Evolutionary conservation across 805 yeast species (phyloP), one percentile per base, ranked within the genome.

Genomic region (Priceomyces melissophilus): DNA sequence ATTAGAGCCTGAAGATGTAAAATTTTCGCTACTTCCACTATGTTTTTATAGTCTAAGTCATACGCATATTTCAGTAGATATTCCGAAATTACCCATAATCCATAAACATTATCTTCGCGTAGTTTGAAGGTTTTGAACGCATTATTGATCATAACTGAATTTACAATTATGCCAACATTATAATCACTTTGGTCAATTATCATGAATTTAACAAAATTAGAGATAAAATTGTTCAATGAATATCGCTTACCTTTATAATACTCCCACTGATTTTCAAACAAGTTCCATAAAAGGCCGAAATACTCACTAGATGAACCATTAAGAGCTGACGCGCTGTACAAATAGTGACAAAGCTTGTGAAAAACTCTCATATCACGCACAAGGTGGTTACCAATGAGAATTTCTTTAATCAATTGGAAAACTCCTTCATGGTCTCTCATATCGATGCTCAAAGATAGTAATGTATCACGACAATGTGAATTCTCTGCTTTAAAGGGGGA

Each of bases 331-430:
- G 65, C 66, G 30, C 53, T 54, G 38, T 53, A 50, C 14, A 64
- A 61, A 42, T 63, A 65, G 25, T 52, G 48, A 33, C 59, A 53
- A 12, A 62, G 37, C 32, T 64, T 65, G 39, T 58, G 60, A 20
- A 61, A 54, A 3, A 57, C 52, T 14, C 48, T 50, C 50, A 61
- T 41, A 40, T 65, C 65, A 25, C 45, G 49, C 26, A 69, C 45
- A 27, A 57, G 44, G 37, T 63, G 65, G 27, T 63, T 51, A 38
- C 57, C 62, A 15, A 66, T 32, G 26, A 68, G 41, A 2, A 69
- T 43, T 32, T 67, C 66, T 42, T 68, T 69, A 13, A 67, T 51
- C 28, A 69, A 40, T 40, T 67, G 69, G 39, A 58, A 66, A 10
- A 61, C 50, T 17, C 54, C 54, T 32, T 63, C 57, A 38, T 55